Base-by-base conservation (phyloP, 768 basidiomycete species). In the Lepiota venenata region DNA sequence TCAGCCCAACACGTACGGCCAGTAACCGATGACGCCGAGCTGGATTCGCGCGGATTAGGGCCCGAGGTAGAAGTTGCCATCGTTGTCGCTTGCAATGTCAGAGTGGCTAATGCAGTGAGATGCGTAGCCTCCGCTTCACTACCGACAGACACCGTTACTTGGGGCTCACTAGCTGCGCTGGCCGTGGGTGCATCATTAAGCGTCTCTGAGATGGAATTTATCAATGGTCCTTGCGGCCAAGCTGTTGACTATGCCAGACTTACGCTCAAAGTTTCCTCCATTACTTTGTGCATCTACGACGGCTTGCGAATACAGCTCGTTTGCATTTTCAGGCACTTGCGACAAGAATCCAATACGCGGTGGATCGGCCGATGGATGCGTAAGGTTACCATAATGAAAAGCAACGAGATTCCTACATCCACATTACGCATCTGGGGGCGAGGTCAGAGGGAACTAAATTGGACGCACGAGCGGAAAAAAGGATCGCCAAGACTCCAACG, bases 401-500 rank as follows among this genome's bases (percentile, higher is more conserved):
- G 80, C 81, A 21, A 80, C 80, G 16, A 87, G 67, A 35, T 77
- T 83, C 6, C 87, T 86, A 47, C 39, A 11, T 25, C 32, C 10
- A 16, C 5, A 18, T 41, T 41, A 1, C 37, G 21, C 16, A 29
- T 21, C n/a, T 16, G 40, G 21, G n/a, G 43, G 18, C 18, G 41
- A 15, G 44, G 29, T 21, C 35, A 7, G 48, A 40, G 6, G 39
- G 20, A 4, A 25, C 7, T 4, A 16, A 22, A n/a, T 12, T 21
- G 41, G 6, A 76, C 86, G 48, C 59, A 87, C 87, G 84, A 82
- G 64, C 84, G 85, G 52, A 88, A 65, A 60, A 88, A 88, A 0
- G 87, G 86, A 59, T 79, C 81, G 2, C 87, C 87, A 20, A 89
- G 72, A 68, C 81, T 88, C 87, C 87, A 89, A 45, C 83, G 78